Evolutionary conservation across 2,329 filamentous ascomycete species (phyloP).

Genomic region (Tolypocladium tropicale): DNA sequence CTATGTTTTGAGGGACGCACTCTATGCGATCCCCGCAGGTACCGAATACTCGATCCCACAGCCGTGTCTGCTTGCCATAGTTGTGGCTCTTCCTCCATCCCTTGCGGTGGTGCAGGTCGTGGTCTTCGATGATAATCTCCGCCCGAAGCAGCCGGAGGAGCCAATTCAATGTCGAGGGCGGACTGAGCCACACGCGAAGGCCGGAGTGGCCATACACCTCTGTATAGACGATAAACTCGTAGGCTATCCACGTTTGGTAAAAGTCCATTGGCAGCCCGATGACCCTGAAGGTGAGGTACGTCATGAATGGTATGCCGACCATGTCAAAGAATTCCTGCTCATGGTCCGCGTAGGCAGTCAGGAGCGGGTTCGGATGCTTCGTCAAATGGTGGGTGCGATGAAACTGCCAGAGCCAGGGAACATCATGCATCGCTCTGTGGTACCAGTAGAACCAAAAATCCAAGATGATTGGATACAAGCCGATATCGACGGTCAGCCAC

Average conservation of each 20-base stretch:
- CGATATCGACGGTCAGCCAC: slow-evolving; percentile 27
- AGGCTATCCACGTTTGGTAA: slow-evolving; percentile 35
- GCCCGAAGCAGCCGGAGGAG: slow-evolving; percentile 19
- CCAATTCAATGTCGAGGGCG: slow-evolving; percentile 19
- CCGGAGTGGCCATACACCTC: slow-evolving; percentile 27
- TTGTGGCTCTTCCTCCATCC: slow-evolving; percentile 26
- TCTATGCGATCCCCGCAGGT: slow-evolving; percentile 26
- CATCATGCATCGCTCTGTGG: slow-evolving; percentile 27
- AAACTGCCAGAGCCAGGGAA: slow-evolving; percentile 27
- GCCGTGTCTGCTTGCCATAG: slow-evolving; percentile 26
- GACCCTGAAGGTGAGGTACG: slow-evolving; percentile 21
- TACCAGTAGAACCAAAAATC: slow-evolving; percentile 34
- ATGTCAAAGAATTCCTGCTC: slow-evolving; percentile 33
- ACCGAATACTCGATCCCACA: slow-evolving; percentile 26
- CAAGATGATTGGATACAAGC: slow-evolving; percentile 29
- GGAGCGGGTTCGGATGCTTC: slow-evolving; percentile 31
- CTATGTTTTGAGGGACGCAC: slow-evolving; percentile 16
- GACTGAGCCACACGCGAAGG: slow-evolving; percentile 21
- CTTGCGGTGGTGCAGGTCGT: slow-evolving; percentile 26
- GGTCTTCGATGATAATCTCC: slow-evolving; percentile 31
- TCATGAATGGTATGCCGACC: slow-evolving; percentile 26
- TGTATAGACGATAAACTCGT: slow-evolving; percentile 28
- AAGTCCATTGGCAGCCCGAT: slow-evolving; percentile 31
- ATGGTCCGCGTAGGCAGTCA: slow-evolving; percentile 28
- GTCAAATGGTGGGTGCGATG: slow-evolving; percentile 34